These are phyloP conservation scores for Cystobasidium pallidum DNA, from an alignment of 1,284 basidiomycete species.

Conservation along the genomic window DNA sequence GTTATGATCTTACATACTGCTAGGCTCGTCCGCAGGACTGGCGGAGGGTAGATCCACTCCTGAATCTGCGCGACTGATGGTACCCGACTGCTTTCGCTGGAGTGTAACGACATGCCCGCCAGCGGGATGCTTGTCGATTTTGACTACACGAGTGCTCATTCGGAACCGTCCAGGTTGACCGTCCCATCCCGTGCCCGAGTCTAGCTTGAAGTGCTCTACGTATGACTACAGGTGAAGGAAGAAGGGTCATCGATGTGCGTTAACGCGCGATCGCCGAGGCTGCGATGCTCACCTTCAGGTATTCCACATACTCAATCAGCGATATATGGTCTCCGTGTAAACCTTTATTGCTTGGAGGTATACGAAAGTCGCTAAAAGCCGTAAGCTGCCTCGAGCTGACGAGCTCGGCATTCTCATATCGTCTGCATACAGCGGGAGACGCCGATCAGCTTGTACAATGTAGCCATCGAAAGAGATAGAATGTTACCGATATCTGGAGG, in stretches of 20 bases:
- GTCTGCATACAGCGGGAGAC: constrained; percentile 22
- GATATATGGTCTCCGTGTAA: constrained; percentile 63
- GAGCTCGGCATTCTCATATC: constrained; percentile 63
- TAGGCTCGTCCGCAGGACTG: constrained; percentile 13
- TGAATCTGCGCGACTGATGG: constrained; percentile 48
- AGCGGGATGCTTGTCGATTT: constrained; percentile 55
- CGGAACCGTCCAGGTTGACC: constrained; percentile 55
- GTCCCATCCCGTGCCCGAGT: constrained; percentile 41
- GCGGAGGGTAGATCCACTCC: constrained; percentile 49
- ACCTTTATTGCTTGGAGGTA: constrained; percentile 60
- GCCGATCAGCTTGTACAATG: not conserved
- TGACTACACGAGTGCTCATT: constrained; percentile 61
- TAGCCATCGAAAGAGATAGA: constrained; percentile 11
- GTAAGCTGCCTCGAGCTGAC: constrained; percentile 69
- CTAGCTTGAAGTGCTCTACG: constrained; percentile 61
- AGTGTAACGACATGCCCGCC: constrained; percentile 56
- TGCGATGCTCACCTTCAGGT: constrained; percentile 58
- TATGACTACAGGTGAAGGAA: constrained; percentile 57
- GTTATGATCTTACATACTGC: too few relatives aligned
- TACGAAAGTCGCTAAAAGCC: constrained; percentile 67
- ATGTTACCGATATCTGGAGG: constrained; percentile 54
- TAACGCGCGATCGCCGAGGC: not conserved
- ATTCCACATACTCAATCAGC: constrained; percentile 64
- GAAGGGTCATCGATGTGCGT: not conserved
- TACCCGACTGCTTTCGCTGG: constrained; percentile 46